A percentile compares a stretch with the other conserved stretches of the same genome.
Conservation (phyloP, 2,329 filamentous ascomycete species). For the Pyrenochaeta sp. region DNA sequence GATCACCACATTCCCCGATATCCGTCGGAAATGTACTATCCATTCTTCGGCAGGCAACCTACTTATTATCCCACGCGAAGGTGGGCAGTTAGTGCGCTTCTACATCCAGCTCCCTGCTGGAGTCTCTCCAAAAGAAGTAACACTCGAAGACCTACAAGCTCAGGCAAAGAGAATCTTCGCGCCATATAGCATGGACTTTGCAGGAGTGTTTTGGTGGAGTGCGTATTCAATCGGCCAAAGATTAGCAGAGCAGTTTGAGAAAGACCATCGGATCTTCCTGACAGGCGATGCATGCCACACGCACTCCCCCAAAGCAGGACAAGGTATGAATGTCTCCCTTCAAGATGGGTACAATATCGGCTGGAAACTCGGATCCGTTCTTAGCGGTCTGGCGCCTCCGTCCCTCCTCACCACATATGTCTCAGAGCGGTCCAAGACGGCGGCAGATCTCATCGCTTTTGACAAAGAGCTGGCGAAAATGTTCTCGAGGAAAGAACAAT, state of each 20-base stretch:
- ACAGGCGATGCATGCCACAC: conserved; percentile 74
- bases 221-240: conserved; percentile 76
- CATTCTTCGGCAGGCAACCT: conserved; percentile 57
- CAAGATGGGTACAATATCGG: conserved; percentile 68
- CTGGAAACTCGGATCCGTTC: conserved; percentile 61
- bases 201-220: conserved; percentile 74
- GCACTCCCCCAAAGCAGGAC: conserved; percentile 75
- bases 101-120: conserved; percentile 67
- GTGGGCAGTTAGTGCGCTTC: conserved; percentile 65
- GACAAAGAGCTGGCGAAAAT: conserved; percentile 63
- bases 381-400: conserved; percentile 61
- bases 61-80: conserved; percentile 63
- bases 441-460: conserved; percentile 66
- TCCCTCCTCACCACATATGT: conserved; percentile 69
- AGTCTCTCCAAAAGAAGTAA: conserved; percentile 62
- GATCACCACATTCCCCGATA: conserved; percentile 60
- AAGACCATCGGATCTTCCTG: conserved; percentile 71
- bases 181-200: conserved; percentile 64
- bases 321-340: conserved; percentile 69
- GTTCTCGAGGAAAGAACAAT: conserved; percentile 59
- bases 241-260: conserved; percentile 73
- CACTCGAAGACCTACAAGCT: conserved; percentile 61
- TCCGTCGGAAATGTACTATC: conserved; percentile 60
- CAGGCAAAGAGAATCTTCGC: conserved; percentile 62
- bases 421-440: conserved; percentile 60